Conservation (phyloP, 2,329 filamentous ascomycete species). For the Plectosphaerella cucumerina region DNA sequence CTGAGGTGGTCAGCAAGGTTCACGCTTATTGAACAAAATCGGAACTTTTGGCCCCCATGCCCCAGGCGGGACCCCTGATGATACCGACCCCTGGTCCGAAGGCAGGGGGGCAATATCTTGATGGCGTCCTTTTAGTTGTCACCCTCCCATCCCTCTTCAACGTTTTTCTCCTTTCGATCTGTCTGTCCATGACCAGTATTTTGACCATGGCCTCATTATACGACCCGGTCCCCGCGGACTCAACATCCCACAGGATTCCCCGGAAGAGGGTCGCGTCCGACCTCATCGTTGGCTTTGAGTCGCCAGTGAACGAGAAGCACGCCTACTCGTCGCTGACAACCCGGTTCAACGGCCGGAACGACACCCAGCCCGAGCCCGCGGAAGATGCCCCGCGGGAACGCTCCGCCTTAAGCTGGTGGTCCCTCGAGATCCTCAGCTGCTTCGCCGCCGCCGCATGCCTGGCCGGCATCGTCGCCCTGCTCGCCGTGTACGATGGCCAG, state of each 20-base stretch:
- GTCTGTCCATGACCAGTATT: too few species aligned
- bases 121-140: too few species aligned
- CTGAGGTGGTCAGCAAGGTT: too few species aligned
- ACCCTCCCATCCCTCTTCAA: too few species aligned
- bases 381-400: not conserved
- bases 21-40: too few species aligned
- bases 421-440: not conserved
- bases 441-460: not conserved
- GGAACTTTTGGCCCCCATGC: too few species aligned
- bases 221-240: not conserved
- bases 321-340: not conserved
- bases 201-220: not conserved
- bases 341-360: not conserved
- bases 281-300: not conserved
- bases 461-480: not conserved
- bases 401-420: not conserved
- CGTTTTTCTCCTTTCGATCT: too few species aligned
- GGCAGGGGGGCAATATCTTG: too few species aligned
- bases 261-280: not conserved
- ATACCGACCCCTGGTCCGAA: too few species aligned
- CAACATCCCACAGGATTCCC: not conserved
- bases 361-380: not conserved
- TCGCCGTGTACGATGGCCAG: not conserved
- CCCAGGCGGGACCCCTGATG: too few species aligned
- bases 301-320: not conserved